Percentiles rank a stretch among this genome's conserved stretches.
These are phyloP conservation scores for Plasmodium blacklocki DNA, from an alignment of 169 alveolate genomes.

Conservation along the genomic window DNA sequence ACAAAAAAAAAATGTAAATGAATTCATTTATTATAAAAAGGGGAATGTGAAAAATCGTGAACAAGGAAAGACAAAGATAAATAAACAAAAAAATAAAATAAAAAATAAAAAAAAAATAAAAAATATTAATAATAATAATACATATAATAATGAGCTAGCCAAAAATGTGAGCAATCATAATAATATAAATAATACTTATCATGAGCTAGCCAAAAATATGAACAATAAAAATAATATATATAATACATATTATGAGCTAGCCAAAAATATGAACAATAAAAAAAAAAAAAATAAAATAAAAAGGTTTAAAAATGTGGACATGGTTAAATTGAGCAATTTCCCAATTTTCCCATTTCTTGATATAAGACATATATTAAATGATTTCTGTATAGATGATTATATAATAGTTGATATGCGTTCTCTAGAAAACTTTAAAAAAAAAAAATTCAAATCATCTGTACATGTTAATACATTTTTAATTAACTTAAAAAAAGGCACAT, in stretches of 20 bases:
- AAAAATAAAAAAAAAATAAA: neutral
- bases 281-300: constrained; percentile 26
- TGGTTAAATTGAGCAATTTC: constrained; percentile 11
- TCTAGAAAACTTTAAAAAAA: constrained; percentile 33
- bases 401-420: constrained; percentile 55
- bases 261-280: constrained; percentile 6
- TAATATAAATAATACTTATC: constrained; percentile 1
- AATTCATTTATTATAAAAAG: constrained; percentile 29
- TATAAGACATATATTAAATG: constrained; percentile 24
- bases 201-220: neutral
- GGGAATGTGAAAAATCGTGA: constrained; percentile 3
- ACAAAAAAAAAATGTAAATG: constrained; percentile 38
- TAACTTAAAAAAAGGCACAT: constrained; percentile 61
- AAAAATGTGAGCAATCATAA: constrained; percentile 4
- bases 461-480: constrained; percentile 61
- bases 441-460: constrained; percentile 56
- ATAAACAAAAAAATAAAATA: neutral
- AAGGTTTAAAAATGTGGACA: constrained; percentile 30
- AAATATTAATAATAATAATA: no score
- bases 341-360: constrained; percentile 68
- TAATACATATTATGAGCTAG: neutral
- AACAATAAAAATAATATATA: constrained; percentile 9
- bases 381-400: constrained; percentile 22
- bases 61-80: neutral
- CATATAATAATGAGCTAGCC: neutral